Conservation (phyloP, 768 basidiomycete species). For the Amanita rimosa region DNA sequence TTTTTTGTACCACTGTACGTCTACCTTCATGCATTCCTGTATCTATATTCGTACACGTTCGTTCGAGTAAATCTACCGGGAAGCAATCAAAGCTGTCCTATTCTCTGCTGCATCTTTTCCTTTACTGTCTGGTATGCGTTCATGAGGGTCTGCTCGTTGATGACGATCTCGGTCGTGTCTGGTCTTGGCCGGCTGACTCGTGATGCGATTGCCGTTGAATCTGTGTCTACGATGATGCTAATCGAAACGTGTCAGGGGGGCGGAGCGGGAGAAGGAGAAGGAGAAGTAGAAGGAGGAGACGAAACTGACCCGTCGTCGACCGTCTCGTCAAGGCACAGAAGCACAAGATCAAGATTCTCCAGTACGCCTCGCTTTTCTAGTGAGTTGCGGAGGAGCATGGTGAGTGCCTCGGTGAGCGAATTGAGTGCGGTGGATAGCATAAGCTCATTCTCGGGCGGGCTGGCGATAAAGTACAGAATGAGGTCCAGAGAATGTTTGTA, state of each 20-base stretch:
- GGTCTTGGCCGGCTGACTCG: conserved; percentile 87
- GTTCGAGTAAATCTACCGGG: background rate
- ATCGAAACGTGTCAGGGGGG: background rate
- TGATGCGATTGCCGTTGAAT: conserved; percentile 90
- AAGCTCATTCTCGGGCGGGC: conserved; percentile 85
- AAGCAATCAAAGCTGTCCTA: conserved; percentile 52
- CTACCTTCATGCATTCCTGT: background rate
- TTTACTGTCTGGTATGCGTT: conserved; percentile 87
- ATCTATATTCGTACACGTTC: background rate
- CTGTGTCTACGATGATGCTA: conserved; percentile 95
- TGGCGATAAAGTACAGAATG: conserved; percentile 87
- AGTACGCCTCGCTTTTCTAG: conserved; percentile 91
- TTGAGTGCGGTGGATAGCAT: conserved; percentile 84
- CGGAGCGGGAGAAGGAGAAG: background rate
- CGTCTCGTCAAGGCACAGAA: conserved; percentile 92
- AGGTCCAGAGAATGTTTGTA: conserved; percentile 95
- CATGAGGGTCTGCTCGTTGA: conserved; percentile 96
- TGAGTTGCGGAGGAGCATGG: conserved; percentile 79
- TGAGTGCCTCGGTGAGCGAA: conserved; percentile 79
- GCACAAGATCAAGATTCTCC: conserved; percentile 88
- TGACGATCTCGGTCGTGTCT: conserved; percentile 92
- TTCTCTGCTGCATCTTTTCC: conserved; percentile 75
- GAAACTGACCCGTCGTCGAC: conserved; percentile 88
- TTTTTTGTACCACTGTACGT: background rate
- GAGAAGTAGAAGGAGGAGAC: too few species aligned